Base-by-base conservation (phyloP, 2,329 filamentous ascomycete genomes). In the Chaetomium strumarium region DNA sequence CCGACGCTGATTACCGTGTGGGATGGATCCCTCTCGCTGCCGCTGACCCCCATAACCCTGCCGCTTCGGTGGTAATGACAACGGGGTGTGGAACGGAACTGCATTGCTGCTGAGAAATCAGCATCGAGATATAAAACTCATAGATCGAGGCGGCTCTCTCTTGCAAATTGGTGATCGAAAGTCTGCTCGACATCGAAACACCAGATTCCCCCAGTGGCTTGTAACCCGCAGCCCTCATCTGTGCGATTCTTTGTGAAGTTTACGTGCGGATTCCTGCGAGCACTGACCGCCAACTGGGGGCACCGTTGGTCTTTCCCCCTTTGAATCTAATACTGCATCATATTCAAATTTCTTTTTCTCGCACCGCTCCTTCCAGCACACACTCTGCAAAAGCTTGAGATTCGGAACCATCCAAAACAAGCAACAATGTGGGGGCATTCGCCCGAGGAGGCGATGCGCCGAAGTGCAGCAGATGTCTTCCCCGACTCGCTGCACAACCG, bases 401-500 rank as follows among this genome's bases (percentile, higher is more conserved):
- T 24, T 24, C 24, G 24, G n/a, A 24, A 24, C 24, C 24, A 24
- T 24, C 24, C n/a, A n/a, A 24, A 24, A 24, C 24, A 7, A 24
- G 7, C 24, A 49, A 41, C 10, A 17, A 62, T 62, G 60, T 60
- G 55, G 55, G 60, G 58, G 13, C 51, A 58, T 16, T 49, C 56
- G 2, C 38, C 59, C 13, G 55, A 59, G 17, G 60, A 59, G 51
- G 51, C 51, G 17, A 55, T 60, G 39, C 60, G 58, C n/a, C 53
- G 56, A 16, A 37, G 41, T 14, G 58, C 56, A 4, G 48, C 45
- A 7, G 55, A 62, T n/a, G 34, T 50, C 8, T 16, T 55, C 13
- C 57, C 60, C 2, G 48, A 60, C 13, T 24, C 54, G 6, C 59
- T 63, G 1, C 61, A 63, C 38, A 54, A 57, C 39, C 49, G 58